Evolutionary conservation across 768 basidiomycete genomes (phyloP).

Genomic region (Suillus sp.): DNA sequence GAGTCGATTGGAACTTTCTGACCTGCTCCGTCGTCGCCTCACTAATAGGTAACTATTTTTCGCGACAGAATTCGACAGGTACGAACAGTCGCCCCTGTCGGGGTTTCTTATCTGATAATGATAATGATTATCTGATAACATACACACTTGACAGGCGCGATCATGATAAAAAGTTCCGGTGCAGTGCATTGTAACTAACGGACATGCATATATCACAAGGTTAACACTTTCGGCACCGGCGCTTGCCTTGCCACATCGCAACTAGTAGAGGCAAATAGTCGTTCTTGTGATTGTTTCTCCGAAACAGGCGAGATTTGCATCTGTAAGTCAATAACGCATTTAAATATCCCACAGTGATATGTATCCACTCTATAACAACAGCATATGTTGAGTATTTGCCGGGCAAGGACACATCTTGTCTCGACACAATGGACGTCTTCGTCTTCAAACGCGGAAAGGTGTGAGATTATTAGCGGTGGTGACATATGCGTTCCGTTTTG

Average conservation of each 20-base stretch:
- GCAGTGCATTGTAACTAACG: not conserved
- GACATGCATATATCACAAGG: no score
- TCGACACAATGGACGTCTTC: constrained; percentile 66
- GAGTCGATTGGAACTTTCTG: not conserved
- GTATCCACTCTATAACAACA: not conserved
- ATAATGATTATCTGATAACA: not conserved
- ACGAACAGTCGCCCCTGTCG: not conserved
- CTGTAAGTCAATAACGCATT: not conserved
- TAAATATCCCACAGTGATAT: not conserved
- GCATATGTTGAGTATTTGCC: constrained; percentile 51
- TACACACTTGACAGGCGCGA: not conserved
- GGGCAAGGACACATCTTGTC: constrained; percentile 69
- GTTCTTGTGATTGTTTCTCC: not conserved
- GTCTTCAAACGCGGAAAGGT: constrained; percentile 40
- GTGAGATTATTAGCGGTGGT: no score
- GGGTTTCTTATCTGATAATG: no score
- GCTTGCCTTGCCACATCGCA: not conserved
- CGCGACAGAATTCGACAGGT: not conserved
- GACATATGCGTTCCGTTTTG: no score
- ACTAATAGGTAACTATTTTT: not conserved
- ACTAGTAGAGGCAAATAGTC: not conserved
- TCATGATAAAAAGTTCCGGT: not conserved
- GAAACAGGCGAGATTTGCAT: not conserved
- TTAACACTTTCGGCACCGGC: not conserved
- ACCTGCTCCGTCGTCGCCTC: not conserved